These are phyloP conservation scores for Pleurotus djamor DNA, from an alignment of 768 basidiomycete genomes.

Conservation along the genomic window DNA sequence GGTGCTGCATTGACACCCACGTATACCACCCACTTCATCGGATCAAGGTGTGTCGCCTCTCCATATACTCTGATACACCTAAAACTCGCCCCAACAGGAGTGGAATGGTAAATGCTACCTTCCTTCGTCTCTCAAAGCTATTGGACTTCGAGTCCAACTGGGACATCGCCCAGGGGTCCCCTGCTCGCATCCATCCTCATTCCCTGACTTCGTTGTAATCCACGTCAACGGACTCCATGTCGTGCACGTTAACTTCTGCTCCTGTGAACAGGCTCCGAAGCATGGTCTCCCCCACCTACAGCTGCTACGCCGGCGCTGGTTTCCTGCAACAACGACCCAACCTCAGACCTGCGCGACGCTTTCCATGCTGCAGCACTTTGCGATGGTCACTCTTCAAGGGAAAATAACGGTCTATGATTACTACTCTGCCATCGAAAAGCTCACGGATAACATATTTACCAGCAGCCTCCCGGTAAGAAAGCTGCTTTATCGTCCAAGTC, in stretches of 20 bases:
- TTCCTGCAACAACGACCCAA: slow-evolving; percentile 8
- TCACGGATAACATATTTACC: background rate
- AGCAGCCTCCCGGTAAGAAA: background rate
- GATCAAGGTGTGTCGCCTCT: background rate
- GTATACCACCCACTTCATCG: background rate
- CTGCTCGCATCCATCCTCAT: background rate
- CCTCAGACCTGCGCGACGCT: slow-evolving; percentile 12
- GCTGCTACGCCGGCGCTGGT: slow-evolving; percentile 8
- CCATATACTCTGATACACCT: no score
- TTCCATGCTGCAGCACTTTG: slow-evolving; percentile 9
- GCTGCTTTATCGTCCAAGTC: no score
- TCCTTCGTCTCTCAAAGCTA: slow-evolving; percentile 5
- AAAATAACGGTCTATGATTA: slow-evolving; percentile 12
- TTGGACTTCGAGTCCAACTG: slow-evolving; percentile 13
- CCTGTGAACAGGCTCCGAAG: slow-evolving; percentile 14
- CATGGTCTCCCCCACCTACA: background rate
- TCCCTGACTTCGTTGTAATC: slow-evolving; percentile 25
- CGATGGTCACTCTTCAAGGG: slow-evolving; percentile 11
- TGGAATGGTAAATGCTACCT: slow-evolving; percentile 4
- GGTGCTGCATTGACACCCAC: background rate
- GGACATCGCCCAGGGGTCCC: slow-evolving; percentile 8
- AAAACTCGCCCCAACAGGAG: no score
- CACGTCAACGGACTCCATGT: slow-evolving; percentile 23
- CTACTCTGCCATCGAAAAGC: slow-evolving; percentile 9
- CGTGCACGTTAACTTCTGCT: slow-evolving; percentile 30